These are phyloP conservation scores for Candida schatavii DNA, from an alignment of 805 yeast species.

Conservation along the genomic window DNA sequence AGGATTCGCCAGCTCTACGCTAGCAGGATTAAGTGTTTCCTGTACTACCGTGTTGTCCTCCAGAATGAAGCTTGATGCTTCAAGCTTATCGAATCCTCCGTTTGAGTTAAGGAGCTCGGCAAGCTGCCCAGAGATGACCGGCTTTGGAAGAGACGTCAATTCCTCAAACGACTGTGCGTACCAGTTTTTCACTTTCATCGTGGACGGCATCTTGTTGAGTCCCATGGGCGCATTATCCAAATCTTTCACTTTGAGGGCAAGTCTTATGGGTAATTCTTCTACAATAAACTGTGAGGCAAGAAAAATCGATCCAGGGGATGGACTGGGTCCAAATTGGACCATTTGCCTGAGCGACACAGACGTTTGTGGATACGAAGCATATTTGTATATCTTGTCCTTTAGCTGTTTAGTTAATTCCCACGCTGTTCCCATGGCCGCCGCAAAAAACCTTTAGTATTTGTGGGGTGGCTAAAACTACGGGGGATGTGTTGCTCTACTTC, in stretches of 20 bases:
- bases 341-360: slow-evolving; percentile 82
- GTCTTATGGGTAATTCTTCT: slow-evolving; percentile 81
- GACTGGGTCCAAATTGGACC: slow-evolving; percentile 86
- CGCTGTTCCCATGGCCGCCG: slow-evolving; percentile 35
- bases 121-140: slow-evolving; percentile 45
- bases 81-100: background rate
- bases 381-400: slow-evolving; percentile 54
- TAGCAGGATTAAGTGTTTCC: slow-evolving; percentile 25
- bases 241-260: slow-evolving; percentile 84
- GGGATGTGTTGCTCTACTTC: too few species aligned
- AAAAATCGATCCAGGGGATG: slow-evolving; percentile 74
- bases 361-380: slow-evolving; percentile 75
- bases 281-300: slow-evolving; percentile 82
- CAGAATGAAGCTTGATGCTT: slow-evolving; percentile 1
- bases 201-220: slow-evolving; percentile 68
- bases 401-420: slow-evolving; percentile 53
- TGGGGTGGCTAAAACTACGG: too few species aligned
- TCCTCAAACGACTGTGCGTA: slow-evolving; percentile 89
- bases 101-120: slow-evolving; percentile 29
- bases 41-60: slow-evolving; percentile 8
- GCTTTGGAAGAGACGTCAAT: slow-evolving; percentile 61
- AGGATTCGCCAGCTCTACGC: slow-evolving; percentile 28
- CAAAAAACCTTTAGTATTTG: too few species aligned
- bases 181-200: slow-evolving; percentile 79
- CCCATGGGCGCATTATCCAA: slow-evolving; percentile 78